Percentiles rank a stretch among this genome's conserved stretches.
Conservation (phyloP, 1,139 yeast genomes). For the Geotrichum restrictum region DNA sequence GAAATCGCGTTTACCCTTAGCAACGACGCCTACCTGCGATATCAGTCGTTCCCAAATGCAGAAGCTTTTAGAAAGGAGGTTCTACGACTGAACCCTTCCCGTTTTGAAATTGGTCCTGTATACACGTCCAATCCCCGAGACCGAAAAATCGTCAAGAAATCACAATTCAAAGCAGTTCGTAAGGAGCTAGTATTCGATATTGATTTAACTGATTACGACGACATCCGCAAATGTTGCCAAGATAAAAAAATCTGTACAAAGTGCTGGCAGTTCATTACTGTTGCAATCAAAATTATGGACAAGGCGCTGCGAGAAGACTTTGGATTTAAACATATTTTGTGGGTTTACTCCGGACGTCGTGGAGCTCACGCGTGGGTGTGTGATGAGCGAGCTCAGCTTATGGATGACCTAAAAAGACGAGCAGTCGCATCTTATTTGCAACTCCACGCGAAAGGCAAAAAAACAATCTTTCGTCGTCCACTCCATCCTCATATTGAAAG, state of each 20-base stretch:
- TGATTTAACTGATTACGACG: constrained; percentile 96
- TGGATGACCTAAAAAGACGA: constrained; percentile 70
- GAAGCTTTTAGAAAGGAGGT: constrained; percentile 78
- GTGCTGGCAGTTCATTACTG: constrained; percentile 93
- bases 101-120: constrained; percentile 95
- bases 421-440: constrained; percentile 82
- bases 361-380: constrained; percentile 99
- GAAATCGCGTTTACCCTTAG: constrained; percentile 90
- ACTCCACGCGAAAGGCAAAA: constrained; percentile 49
- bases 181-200: constrained; percentile 95
- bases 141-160: constrained; percentile 72
- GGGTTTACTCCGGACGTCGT: constrained; percentile 98
- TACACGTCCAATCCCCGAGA: constrained; percentile 83
- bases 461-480: constrained; percentile 64
- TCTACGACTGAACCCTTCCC: constrained; percentile 68
- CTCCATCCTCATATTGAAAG: constrained; percentile 76
- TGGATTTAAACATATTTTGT: constrained; percentile 78
- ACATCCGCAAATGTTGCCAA: constrained; percentile 85
- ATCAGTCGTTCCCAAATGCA: constrained; percentile 63
- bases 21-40: constrained; percentile 76
- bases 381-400: constrained; percentile 69
- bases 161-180: constrained; percentile 71
- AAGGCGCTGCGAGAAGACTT: constrained; percentile 75
- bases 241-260: constrained; percentile 80
- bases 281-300: constrained; percentile 76